Conservation (phyloP, 2,329 filamentous ascomycete genomes). For the Microcyclospora pomicola region DNA sequence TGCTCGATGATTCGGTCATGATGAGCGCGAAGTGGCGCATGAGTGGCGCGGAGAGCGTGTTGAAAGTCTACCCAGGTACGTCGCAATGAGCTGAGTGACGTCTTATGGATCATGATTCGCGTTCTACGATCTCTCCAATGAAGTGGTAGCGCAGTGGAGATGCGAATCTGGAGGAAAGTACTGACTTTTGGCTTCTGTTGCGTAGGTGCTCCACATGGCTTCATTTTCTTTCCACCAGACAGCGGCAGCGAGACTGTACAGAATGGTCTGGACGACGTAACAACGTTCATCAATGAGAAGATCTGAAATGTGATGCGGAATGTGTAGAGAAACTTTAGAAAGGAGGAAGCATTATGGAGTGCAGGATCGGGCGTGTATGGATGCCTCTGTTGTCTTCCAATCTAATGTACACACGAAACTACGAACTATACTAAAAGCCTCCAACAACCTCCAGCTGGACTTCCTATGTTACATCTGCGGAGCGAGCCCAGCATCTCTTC, state of each 20-base stretch:
- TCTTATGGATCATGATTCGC: neutral
- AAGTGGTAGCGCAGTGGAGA: neutral
- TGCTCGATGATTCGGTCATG: slow-evolving; percentile 39
- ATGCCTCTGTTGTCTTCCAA: no score
- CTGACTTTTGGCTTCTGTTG: neutral
- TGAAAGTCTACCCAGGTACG: slow-evolving; percentile 37
- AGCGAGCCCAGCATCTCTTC: no score
- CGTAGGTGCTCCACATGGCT: slow-evolving; percentile 39
- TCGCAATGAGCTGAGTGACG: neutral
- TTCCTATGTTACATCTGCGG: no score
- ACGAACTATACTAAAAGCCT: no score
- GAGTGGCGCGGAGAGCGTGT: slow-evolving; percentile 35
- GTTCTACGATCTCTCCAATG: no score
- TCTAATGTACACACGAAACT: no score
- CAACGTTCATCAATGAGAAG: slow-evolving; percentile 23
- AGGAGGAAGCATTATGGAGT: no score
- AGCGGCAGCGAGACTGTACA: slow-evolving; percentile 23
- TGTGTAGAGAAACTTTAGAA: neutral
- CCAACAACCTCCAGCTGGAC: no score
- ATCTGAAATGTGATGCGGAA: slow-evolving; percentile 5
- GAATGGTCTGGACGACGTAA: slow-evolving; percentile 27
- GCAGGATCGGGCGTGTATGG: no score
- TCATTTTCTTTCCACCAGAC: slow-evolving; percentile 29
- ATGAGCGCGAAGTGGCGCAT: slow-evolving; percentile 43
- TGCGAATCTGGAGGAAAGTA: neutral